These are phyloP conservation scores for Candida nitratophila DNA, from an alignment of 805 yeast species.

Conservation along the genomic window DNA sequence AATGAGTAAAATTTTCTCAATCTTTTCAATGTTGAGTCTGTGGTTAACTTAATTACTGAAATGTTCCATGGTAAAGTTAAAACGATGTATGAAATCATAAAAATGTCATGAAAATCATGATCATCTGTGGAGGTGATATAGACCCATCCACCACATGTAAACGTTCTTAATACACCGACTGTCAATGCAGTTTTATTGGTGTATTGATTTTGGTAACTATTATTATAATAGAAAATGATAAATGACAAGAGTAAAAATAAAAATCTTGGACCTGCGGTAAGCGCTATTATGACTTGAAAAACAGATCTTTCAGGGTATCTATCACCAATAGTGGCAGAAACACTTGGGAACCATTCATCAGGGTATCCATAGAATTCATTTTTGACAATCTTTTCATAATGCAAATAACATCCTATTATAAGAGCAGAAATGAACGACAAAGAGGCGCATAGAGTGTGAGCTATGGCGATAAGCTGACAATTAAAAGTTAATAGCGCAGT, in stretches of 20 bases:
- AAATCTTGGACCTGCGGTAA: slow-evolving; percentile 91
- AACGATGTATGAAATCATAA: slow-evolving; percentile 86
- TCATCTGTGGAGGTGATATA: slow-evolving; percentile 96
- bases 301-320: slow-evolving; percentile 92
- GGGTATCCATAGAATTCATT: slow-evolving; percentile 89
- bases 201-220: slow-evolving; percentile 16
- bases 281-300: slow-evolving; percentile 85
- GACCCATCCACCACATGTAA: slow-evolving; percentile 98
- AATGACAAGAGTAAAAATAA: slow-evolving; percentile 48
- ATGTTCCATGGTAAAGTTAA: slow-evolving; percentile 90
- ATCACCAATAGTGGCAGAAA: slow-evolving; percentile 95
- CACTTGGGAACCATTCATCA: slow-evolving; percentile 98
- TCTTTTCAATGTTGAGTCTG: slow-evolving; percentile 43
- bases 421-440: slow-evolving; percentile 74
- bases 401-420: slow-evolving; percentile 65
- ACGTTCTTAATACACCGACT: slow-evolving; percentile 78
- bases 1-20: slow-evolving; percentile 45
- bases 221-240: slow-evolving; percentile 34
- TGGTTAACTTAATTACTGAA: slow-evolving; percentile 44
- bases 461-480: slow-evolving; percentile 48
- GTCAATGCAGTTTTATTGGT: slow-evolving; percentile 37
- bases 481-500: slow-evolving; percentile 3
- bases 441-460: slow-evolving; percentile 67
- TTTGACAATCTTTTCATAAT: slow-evolving; percentile 80
- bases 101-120: slow-evolving; percentile 92